phyloP scores from a whole-genome alignment of 73 alveolate species.

The Halteria grandinella region DNA sequence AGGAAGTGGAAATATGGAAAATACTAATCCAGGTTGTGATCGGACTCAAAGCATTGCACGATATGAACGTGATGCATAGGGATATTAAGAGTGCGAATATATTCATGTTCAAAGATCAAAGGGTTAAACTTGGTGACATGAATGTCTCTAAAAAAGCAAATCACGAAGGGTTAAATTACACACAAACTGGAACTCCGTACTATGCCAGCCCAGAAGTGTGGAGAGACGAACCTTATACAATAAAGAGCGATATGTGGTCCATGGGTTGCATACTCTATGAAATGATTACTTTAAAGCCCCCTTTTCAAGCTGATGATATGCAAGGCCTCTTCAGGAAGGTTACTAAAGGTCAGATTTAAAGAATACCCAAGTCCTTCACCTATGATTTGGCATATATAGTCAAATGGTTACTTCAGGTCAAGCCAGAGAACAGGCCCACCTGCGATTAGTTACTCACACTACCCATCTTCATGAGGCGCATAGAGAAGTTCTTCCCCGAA shows the following conservation, averaged over 20 bases:
- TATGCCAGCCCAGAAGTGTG: constrained; percentile 91
- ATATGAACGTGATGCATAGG: constrained; percentile 77
- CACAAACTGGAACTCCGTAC: constrained; percentile 80
- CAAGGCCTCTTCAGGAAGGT: constrained; percentile 80
- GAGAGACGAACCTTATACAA: constrained; percentile 83
- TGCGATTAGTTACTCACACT: background rate
- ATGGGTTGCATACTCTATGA: constrained; percentile 95
- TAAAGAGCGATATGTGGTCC: constrained; percentile 96
- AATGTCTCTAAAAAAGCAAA: constrained; percentile 84
- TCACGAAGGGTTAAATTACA: constrained; percentile 68
- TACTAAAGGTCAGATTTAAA: constrained; percentile 49
- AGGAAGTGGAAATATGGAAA: constrained; percentile 81
- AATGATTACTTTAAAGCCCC: constrained; percentile 80
- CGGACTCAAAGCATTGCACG: constrained; percentile 86
- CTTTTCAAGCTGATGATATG: constrained; percentile 85
- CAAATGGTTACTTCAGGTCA: constrained; percentile 31
- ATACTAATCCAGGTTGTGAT: constrained; percentile 72
- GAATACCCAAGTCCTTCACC: constrained; percentile 16
- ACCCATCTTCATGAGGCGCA: constrained; percentile 5
- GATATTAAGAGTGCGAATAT: constrained; percentile 87
- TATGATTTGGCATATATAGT: constrained; percentile 23
- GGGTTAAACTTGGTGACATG: constrained; percentile 85
- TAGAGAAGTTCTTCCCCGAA: constrained; percentile 49
- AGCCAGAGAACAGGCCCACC: constrained; percentile 47
- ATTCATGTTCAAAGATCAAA: constrained; percentile 71